Evolutionary conservation across 73 alveolate species (phyloP).

Genomic region (Symbiodinium pilosum): DNA sequence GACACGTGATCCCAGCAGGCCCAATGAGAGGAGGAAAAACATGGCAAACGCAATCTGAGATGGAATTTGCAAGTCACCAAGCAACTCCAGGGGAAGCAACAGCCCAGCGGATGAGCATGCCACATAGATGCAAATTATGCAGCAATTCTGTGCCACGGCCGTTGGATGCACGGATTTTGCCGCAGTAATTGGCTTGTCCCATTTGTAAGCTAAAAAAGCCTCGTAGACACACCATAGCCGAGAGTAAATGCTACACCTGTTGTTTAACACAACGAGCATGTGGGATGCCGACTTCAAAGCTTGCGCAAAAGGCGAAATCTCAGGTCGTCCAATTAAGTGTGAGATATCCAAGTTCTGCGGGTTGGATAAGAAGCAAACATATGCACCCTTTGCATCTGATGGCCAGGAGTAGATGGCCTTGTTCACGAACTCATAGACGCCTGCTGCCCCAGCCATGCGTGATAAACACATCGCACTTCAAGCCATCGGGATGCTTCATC

Average conservation of each 20-base stretch:
- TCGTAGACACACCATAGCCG: background rate
- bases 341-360: background rate
- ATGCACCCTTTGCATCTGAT: background rate
- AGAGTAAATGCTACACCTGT: background rate
- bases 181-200: background rate
- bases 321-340: background rate
- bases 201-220: background rate
- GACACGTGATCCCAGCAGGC: conserved; percentile 17
- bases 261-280: background rate
- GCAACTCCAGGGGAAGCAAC: background rate
- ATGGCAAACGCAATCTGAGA: background rate
- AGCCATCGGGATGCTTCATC: background rate
- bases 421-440: background rate
- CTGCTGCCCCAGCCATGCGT: background rate
- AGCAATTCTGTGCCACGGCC: background rate
- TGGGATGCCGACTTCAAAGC: background rate
- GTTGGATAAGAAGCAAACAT: background rate
- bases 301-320: background rate
- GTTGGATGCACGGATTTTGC: background rate
- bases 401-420: background rate
- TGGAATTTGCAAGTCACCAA: background rate
- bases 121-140: background rate
- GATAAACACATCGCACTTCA: background rate
- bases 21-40: background rate
- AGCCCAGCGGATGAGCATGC: background rate